Percentiles rank a stretch among this genome's conserved stretches.
Conservation (phyloP, 768 basidiomycete species). For the Lactarius sanguifluus region DNA sequence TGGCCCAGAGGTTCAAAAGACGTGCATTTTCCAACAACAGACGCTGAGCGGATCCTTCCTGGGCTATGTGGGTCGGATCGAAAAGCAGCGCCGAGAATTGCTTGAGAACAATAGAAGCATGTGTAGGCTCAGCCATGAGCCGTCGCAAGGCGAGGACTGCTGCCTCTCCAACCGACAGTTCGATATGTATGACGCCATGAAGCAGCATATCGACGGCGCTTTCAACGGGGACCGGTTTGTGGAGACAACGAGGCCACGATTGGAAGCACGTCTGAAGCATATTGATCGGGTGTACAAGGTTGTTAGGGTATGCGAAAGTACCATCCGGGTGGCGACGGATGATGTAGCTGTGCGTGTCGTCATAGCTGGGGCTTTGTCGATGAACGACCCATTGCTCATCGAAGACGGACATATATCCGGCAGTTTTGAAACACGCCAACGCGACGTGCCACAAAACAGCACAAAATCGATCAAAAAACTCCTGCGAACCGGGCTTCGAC, state of each 20-base stretch:
- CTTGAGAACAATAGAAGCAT: conserved; percentile 58
- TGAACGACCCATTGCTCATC: conserved; percentile 80
- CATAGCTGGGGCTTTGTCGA: conserved; percentile 57
- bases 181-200: conserved; percentile 81
- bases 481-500: conserved; percentile 65
- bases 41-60: conserved; percentile 61
- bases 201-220: conserved; percentile 78
- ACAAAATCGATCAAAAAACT: conserved; percentile 68
- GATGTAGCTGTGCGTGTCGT: conserved; percentile 67
- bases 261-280: conserved; percentile 77
- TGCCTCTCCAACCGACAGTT: conserved; percentile 68
- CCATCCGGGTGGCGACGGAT: conserved; percentile 69
- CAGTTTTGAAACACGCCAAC: conserved; percentile 55
- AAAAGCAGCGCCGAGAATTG: conserved; percentile 74
- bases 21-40: conserved; percentile 66
- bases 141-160: conserved; percentile 69
- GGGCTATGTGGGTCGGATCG: conserved; percentile 58
- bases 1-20: conserved; percentile 71
- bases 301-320: conserved; percentile 63
- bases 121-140: conserved; percentile 60
- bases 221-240: conserved; percentile 49
- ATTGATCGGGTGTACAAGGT: conserved; percentile 59
- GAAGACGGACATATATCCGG: conserved; percentile 77
- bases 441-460: conserved; percentile 58
- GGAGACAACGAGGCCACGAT: conserved; percentile 80